A percentile compares a stretch with the other conserved stretches of the same genome.
Conservation (phyloP, 345 rosid species). For the Syzygium aqueum region DNA sequence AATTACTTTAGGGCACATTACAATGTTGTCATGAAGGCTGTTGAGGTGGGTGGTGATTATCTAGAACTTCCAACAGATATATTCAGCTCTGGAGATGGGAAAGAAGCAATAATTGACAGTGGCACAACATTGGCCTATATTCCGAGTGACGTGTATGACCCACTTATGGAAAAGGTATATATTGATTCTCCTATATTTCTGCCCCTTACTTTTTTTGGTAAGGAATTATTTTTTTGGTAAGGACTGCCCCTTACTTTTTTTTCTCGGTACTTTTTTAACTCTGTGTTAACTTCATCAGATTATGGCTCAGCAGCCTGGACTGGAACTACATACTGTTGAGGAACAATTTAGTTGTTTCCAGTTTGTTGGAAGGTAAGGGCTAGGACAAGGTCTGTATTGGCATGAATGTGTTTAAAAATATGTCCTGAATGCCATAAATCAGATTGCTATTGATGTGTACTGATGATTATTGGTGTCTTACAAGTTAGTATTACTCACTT, state of each 20-base stretch:
- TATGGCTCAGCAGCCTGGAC: conserved; percentile 32
- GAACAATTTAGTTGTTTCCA: conserved; percentile 57
- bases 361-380: conserved; percentile 46
- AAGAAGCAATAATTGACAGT: conserved; percentile 76
- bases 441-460: neutral
- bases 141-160: conserved; percentile 41
- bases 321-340: conserved; percentile 45
- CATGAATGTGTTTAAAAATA: neutral
- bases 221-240: no score
- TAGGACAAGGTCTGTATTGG: neutral
- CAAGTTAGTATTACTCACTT: neutral
- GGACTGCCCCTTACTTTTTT: neutral
- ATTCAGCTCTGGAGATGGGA: conserved; percentile 29
- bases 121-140: conserved; percentile 95
- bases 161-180: conserved; percentile 41
- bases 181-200: neutral
- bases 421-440: neutral
- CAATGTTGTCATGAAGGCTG: conserved; percentile 55
- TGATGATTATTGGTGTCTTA: neutral
- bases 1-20: conserved; percentile 66
- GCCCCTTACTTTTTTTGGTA: neutral
- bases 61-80: conserved; percentile 47
- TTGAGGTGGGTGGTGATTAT: conserved; percentile 56
- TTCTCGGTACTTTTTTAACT: neutral
- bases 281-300: conserved; percentile 31